Percentiles rank a stretch among this genome's conserved stretches.
Conservation (phyloP, 1,139 yeast genomes). For the Blastobotrys proliferans region DNA sequence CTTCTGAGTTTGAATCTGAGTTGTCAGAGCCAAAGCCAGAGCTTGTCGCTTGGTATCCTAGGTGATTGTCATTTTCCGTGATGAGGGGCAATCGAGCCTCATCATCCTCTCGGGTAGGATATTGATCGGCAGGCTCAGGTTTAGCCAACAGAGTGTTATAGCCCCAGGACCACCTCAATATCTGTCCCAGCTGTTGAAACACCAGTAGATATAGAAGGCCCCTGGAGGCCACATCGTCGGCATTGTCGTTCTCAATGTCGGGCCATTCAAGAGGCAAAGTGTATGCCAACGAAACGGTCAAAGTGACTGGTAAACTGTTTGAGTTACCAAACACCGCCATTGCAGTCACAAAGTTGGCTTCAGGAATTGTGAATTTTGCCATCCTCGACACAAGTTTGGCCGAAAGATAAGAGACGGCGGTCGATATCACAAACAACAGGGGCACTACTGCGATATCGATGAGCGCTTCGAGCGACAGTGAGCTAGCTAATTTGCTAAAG, state of each 20-base stretch:
- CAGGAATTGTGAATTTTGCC: constrained; percentile 55
- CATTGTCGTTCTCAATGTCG: constrained; percentile 57
- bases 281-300: constrained; percentile 66
- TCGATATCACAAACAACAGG: constrained; percentile 60
- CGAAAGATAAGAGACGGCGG: constrained; percentile 55
- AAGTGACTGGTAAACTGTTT: constrained; percentile 57
- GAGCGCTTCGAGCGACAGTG: constrained; percentile 62
- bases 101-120: no score
- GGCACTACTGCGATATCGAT: constrained; percentile 71
- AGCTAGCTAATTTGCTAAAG: constrained; percentile 73
- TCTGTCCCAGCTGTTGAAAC: constrained; percentile 82
- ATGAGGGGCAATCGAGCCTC: no score
- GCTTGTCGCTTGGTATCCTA: no score
- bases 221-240: constrained; percentile 72
- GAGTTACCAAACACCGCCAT: constrained; percentile 88
- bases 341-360: constrained; percentile 76
- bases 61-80: no score
- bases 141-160: constrained; percentile 63
- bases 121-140: no score
- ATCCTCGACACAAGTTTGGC: constrained; percentile 48
- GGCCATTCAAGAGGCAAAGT: constrained; percentile 76
- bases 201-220: constrained; percentile 73
- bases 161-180: constrained; percentile 92
- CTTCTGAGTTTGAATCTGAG: no score
- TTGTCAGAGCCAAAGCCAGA: no score